These are phyloP conservation scores for Xerocomus nothofagi DNA, from an alignment of 1,284 basidiomycete species.

Conservation along the genomic window DNA sequence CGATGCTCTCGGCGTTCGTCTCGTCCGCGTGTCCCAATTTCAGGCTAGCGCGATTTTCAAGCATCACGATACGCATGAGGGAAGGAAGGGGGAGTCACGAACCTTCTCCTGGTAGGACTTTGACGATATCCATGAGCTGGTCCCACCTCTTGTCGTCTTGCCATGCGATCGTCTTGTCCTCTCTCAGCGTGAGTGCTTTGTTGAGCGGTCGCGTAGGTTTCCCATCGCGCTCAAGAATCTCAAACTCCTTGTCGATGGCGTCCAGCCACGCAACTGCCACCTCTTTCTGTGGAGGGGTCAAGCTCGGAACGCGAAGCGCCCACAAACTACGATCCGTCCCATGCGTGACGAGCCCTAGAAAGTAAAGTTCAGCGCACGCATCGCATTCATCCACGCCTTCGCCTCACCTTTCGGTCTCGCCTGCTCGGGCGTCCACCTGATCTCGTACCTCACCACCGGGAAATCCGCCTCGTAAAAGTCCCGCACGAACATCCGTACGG, in stretches of 20 bases:
- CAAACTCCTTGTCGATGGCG: constrained; percentile 43
- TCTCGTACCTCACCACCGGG: constrained; percentile 66
- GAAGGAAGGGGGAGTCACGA: neutral
- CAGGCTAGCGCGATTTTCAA: neutral
- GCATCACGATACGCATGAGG: neutral
- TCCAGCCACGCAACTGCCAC: constrained; percentile 38
- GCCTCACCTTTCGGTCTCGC: constrained; percentile 50
- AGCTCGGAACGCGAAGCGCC: constrained; percentile 39
- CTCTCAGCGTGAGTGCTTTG: constrained; percentile 49
- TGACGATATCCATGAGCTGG: constrained; percentile 39
- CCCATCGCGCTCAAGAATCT: constrained; percentile 43
- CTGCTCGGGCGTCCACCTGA: constrained; percentile 68
- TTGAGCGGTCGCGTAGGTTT: constrained; percentile 35
- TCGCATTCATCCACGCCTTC: neutral
- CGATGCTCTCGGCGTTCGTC: neutral
- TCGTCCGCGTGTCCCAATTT: neutral
- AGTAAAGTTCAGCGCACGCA: neutral
- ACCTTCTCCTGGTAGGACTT: constrained; percentile 34
- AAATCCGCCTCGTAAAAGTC: constrained; percentile 56
- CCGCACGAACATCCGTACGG: constrained; percentile 59
- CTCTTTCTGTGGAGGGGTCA: constrained; percentile 17
- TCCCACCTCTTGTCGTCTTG: constrained; percentile 52
- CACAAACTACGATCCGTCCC: constrained; percentile 57
- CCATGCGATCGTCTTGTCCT: constrained; percentile 56
- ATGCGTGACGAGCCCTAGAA: constrained; percentile 66